Base-by-base conservation (phyloP, 257 asterid genomes). In the Jasminum sambac region DNA sequence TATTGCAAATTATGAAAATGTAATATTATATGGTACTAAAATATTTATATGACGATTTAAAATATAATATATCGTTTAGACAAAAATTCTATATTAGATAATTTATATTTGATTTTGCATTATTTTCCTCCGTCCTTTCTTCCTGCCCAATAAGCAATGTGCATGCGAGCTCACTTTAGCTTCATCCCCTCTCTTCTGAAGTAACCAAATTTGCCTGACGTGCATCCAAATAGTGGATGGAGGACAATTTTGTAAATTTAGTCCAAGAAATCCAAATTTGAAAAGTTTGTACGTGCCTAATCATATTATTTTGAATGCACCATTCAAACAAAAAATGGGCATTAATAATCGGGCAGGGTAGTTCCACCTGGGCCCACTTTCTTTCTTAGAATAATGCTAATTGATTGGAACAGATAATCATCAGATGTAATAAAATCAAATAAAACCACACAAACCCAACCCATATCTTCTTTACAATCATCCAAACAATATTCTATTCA, bases 331-430 rank as follows among this genome's bases (percentile, higher is more conserved):
- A 40, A 19, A 41, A 66, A 0, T 13, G 11, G 9, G 42, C 48
- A 58, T 76, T 50, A 69, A 61, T 64, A 76, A 79, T 77, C 59
- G 67, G 79, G 66, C 84, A 77, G 84, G 66, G 30, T 36, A 73
- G 77, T 68, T 74, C 82, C 89, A 82, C 78, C 52, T 76, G 84
- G 86, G 66, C 87, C 89, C 86, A 66, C 80, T 66, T 66, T 36
- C 73, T 19, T 43, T 26, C 14, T 67, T 68, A 17, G 12, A 66
- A 23, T 64, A 63, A 43, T 63, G 23, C 43, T 43, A 30, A 50
- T 72, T 17, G 9, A 67, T 67, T 73, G 66, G 48, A 46, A 66
- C 74, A 73, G 80, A 68, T 79, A 72, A 67, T 81, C 72, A 77
- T 77, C 67, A 71, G 59, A 68, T 59, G 38, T 58, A 61, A 72